Base-by-base conservation (phyloP, 306 rosid genomes). In the Quercus rubra region DNA sequence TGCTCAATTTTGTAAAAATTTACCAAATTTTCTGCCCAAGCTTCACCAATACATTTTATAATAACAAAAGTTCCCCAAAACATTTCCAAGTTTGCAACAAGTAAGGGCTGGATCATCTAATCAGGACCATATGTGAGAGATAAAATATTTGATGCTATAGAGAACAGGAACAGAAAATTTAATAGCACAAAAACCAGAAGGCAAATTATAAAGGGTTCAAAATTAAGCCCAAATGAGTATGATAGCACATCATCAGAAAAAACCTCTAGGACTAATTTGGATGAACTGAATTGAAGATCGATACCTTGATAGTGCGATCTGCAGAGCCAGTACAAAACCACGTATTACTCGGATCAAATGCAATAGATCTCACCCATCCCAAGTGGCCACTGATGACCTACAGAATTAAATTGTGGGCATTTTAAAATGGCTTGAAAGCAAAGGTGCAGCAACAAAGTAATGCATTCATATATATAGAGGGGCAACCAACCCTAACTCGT, bases 261-360 rank as follows among this genome's bases (percentile, higher is more conserved):
- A 68, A 3, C 35, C 52, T 38, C 2, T 35, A n/a, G 17, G 20
- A 68, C 72, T 19, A 66, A 67, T 68, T n/a, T 68, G 70, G 52
- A 68, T 21, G 14, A 62, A 33, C 69, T 28, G 70, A 71, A 77
- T 83, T 59, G 76, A 78, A 81, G 62, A 75, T 55, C 66, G 73
- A 73, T 90, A 93, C 99, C 99, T 95, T 95, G 86, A 95, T 95
- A 56, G 99, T 95, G 12, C 99, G 94, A 85, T 95, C 99, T n/a
- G 99, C 99, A 43, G 99, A 95, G 73, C 99, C 99, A 75, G 99
- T 95, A 80, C 96, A 90, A 88, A 95, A 95, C 98, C 99, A 95
- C 27, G 92, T 87, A 70, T 95, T 95, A 84, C 99, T 93, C 78
- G 92, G 99, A 87, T 95, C 99, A 88, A 95, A 89, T 67, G 99